Evolutionary conservation across 192 early-diverging fungal genomes (phyloP).

Genomic region (Diversispora eburnea): DNA sequence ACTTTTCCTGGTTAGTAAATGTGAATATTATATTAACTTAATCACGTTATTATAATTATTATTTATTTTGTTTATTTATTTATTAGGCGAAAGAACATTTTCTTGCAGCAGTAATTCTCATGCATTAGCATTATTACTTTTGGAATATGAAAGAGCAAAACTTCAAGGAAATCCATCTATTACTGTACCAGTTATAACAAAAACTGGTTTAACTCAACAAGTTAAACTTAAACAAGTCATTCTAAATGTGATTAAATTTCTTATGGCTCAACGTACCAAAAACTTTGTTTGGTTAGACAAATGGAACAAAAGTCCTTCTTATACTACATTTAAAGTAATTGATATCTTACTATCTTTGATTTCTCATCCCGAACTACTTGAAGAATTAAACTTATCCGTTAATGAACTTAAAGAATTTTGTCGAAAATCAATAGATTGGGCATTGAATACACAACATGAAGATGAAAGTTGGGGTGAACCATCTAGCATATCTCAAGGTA

Average conservation of each 20-base stretch:
- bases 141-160: not conserved
- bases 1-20: slow-evolving; percentile 11
- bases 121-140: not conserved
- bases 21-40: not conserved
- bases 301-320: slow-evolving; percentile 2
- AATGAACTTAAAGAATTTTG: not conserved
- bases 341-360: not conserved
- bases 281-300: slow-evolving; percentile 5
- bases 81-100: too few relatives aligned
- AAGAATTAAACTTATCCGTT: not conserved
- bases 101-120: too few relatives aligned
- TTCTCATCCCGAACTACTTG: not conserved
- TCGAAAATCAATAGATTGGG: not conserved
- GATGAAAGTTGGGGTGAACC: slow-evolving; percentile 28
- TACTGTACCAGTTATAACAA: not conserved
- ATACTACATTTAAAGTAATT: slow-evolving; percentile 6
- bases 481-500: not conserved
- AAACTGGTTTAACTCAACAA: not conserved
- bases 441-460: slow-evolving; percentile 12
- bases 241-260: not conserved
- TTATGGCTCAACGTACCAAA: not conserved
- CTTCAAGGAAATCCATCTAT: not conserved
- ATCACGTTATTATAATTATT: not conserved
- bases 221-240: not conserved
- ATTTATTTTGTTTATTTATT: too few relatives aligned